Conservation (phyloP, 495 filamentous ascomycete species). For the Opeltia flavorubescens region DNA sequence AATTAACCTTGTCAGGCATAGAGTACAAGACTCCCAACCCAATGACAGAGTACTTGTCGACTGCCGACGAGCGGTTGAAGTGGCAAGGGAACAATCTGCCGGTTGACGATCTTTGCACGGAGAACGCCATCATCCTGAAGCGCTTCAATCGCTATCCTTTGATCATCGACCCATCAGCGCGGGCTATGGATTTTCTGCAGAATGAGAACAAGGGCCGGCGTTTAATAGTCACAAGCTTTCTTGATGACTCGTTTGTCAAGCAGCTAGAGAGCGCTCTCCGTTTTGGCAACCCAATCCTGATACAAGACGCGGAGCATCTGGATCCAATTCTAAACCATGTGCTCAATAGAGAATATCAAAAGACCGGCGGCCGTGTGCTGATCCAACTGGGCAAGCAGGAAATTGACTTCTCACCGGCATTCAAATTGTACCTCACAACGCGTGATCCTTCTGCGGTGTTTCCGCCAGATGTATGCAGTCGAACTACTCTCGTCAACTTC, state of each 20-base stretch:
- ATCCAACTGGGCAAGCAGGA: constrained; percentile 98
- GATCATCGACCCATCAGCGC: constrained; percentile 94
- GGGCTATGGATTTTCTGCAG: constrained; percentile 86
- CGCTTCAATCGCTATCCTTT: constrained; percentile 96
- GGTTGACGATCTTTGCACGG: constrained; percentile 97
- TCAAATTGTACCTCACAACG: constrained; percentile 90
- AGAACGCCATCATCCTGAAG: constrained; percentile 95
- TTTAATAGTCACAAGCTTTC: constrained; percentile 92
- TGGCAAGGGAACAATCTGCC: constrained; percentile 95
- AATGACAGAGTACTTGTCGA: constrained; percentile 90
- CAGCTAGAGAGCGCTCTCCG: constrained; percentile 90
- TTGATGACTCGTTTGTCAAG: constrained; percentile 96
- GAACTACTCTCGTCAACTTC: constrained; percentile 98
- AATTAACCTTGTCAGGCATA: constrained; percentile 80
- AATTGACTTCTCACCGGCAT: constrained; percentile 96
- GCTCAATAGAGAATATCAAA: constrained; percentile 98
- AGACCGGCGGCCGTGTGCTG: constrained; percentile 94
- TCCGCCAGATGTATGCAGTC: constrained; percentile 94
- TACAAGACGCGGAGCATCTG: constrained; percentile 94
- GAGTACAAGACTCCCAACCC: constrained; percentile 87
- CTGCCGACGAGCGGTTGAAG: constrained; percentile 81
- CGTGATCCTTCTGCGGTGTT: constrained; percentile 92
- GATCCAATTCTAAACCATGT: constrained; percentile 97
- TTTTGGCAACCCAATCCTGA: constrained; percentile 96
- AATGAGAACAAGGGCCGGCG: constrained; percentile 85